Percentiles rank a stretch among this genome's conserved stretches.
Evolutionary conservation across 371 early-diverging fungal genomes (phyloP).

Genomic region (Mycotypha africana): DNA sequence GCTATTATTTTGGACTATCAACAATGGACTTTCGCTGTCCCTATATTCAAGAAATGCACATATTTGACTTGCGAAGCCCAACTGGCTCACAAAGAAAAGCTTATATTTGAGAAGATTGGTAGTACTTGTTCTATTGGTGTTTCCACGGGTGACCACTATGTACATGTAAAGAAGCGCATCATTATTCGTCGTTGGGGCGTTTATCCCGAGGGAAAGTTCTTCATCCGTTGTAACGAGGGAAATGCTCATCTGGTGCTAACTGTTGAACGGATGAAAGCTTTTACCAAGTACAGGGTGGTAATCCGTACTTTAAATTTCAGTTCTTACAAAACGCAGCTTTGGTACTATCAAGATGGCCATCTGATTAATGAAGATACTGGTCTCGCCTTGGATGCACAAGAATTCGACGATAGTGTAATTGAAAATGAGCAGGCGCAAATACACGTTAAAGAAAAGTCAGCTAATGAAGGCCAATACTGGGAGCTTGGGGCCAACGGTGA

Average conservation of each 20-base stretch:
- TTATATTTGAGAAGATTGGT: conserved; percentile 8
- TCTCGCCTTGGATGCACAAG: conserved; percentile 40
- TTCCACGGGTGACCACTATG: conserved; percentile 23
- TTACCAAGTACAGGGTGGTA: conserved; percentile 14
- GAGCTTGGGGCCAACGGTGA: conserved; percentile 34
- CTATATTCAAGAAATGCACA: conserved; percentile 22
- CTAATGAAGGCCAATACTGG: conserved; percentile 36
- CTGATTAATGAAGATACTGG: conserved; percentile 52
- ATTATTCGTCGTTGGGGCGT: conserved; percentile 40
- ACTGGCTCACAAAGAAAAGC: conserved; percentile 9
- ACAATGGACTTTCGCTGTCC: conserved; percentile 38
- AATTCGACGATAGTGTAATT: conserved; percentile 19
- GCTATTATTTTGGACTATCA: conserved; percentile 18
- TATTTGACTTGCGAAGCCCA: conserved; percentile 14
- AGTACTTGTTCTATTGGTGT: conserved; percentile 14
- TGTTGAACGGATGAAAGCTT: conserved; percentile 14
- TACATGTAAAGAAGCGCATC: conserved; percentile 23
- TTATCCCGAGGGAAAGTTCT: conserved; percentile 35
- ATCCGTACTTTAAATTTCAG: conserved; percentile 33
- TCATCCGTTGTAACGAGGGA: conserved; percentile 29
- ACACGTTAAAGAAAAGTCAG: conserved; percentile 19
- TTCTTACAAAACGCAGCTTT: conserved; percentile 43
- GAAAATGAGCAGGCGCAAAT: conserved; percentile 31
- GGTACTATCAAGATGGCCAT: conserved; percentile 44
- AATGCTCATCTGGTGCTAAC: conserved; percentile 30